phyloP scores from a whole-genome alignment of 2,329 filamentous ascomycete genomes.

The Xylaria arbuscula region DNA sequence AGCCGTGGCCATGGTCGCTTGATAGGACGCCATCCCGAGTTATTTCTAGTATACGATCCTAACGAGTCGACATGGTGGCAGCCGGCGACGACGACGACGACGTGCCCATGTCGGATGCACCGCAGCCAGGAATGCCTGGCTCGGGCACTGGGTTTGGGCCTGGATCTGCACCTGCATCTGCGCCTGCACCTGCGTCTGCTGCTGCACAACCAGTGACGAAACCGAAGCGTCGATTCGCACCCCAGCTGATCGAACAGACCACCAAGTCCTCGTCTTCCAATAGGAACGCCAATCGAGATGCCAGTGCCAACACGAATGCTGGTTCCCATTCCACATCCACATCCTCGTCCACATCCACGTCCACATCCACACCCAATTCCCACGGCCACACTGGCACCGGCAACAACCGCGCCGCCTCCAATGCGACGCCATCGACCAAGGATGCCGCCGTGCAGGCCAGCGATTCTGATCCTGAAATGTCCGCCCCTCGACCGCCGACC shows the following conservation, averaged over 20 bases:
- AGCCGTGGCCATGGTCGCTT: constrained; percentile 5
- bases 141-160: constrained; percentile 20
- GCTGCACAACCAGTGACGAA: constrained; percentile 41
- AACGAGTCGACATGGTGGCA: constrained; percentile 40
- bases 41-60: not conserved
- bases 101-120: constrained; percentile 45
- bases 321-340: not conserved
- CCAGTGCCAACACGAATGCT: not conserved
- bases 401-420: constrained; percentile 19
- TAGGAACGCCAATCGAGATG: constrained; percentile 27
- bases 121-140: constrained; percentile 24
- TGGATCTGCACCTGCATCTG: constrained; percentile 10
- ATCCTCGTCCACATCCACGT: not conserved
- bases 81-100: constrained; percentile 45
- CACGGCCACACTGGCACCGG: not conserved
- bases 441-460: constrained; percentile 48
- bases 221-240: constrained; percentile 49
- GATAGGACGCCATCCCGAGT: not conserved
- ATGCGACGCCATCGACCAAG: constrained; percentile 42
- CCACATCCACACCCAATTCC: not conserved
- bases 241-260: constrained; percentile 51
- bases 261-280: constrained; percentile 45
- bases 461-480: constrained; percentile 42
- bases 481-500: constrained; percentile 38
- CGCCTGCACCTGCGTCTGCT: constrained; percentile 18